Evolutionary conservation across 768 basidiomycete species (phyloP), one percentile per base, ranked within the genome.

Genomic region (Serendipita sp.): DNA sequence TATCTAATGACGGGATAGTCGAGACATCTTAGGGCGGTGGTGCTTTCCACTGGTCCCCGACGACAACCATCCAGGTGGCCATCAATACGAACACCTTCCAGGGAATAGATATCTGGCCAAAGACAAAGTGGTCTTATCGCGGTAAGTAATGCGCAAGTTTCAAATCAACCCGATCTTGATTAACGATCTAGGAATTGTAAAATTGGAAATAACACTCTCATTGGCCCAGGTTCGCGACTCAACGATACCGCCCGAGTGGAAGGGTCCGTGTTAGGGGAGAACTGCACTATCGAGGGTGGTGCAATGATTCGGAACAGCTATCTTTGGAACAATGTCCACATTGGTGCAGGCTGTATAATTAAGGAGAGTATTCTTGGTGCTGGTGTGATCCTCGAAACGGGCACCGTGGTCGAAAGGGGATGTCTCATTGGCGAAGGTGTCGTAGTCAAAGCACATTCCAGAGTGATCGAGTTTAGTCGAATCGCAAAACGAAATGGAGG

Each of bases 21-120:
- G 56, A 11, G 93, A 97, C 70, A 91, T 99, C 58, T 75, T 98
- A 35, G 83, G 91, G 48, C 80, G 96, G 68, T 93, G 92, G 89
- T 89, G 91, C 3, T 98, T 95, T 76, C 96, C 96, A 1, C 78
- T 98, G 7, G 92, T 93, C 3, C 95, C 95, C 7, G 96, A 97
- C 72, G 85, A 94, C 72, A 91, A 93, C 73, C 83, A 93, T 69
- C 92, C 91, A 1, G 82, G 85, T 13, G 85, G 85, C 3, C 70
- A 69, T 5, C 84, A 88, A 44, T 98, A 97, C 72, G 90, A 95
- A 71, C 85, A 93, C 70, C 80, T 86, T 41, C 82, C 88, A 34
- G 92, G 91, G 3, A 91, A 93, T 74, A 86, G 87, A 69, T 99
- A 98, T 71, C 81, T 94, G 67, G 84, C 92, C 18, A 83, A 85